A percentile compares a stretch with the other conserved stretches of the same genome.
Conservation (phyloP, 345 rosid genomes). For the Dimocarpus longan region DNA sequence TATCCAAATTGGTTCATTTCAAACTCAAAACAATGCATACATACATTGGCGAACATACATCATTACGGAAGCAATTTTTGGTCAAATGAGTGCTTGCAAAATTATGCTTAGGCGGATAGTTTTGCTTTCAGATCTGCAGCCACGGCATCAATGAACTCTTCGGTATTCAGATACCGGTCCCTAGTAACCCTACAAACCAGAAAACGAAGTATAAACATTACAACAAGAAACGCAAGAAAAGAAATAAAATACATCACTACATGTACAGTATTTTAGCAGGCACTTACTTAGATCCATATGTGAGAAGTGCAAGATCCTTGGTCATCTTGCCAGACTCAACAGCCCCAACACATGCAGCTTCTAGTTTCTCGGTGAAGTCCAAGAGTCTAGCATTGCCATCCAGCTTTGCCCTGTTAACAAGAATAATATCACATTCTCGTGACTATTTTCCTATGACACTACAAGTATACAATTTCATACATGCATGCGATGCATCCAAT, state of each 20-base stretch:
- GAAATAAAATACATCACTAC: too few species aligned
- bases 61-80: neutral
- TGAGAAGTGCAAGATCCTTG: slow-evolving; percentile 92
- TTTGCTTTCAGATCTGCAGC: slow-evolving; percentile 68
- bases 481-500: neutral
- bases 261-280: neutral
- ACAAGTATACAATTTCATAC: neutral
- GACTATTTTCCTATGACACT: neutral
- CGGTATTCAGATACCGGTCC: slow-evolving; percentile 81
- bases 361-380: slow-evolving; percentile 89
- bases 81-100: slow-evolving; percentile 9
- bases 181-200: slow-evolving; percentile 60
- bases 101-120: slow-evolving; percentile 48
- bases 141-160: slow-evolving; percentile 97
- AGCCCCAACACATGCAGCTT: slow-evolving; percentile 81
- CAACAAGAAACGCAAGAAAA: neutral
- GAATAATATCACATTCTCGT: neutral
- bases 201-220: neutral
- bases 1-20: neutral
- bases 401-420: slow-evolving; percentile 74
- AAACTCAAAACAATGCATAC: neutral
- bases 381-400: slow-evolving; percentile 77
- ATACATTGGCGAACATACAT: neutral
- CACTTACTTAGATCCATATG: slow-evolving; percentile 78
- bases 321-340: slow-evolving; percentile 99